Percentiles rank a stretch among this genome's conserved stretches.
Evolutionary conservation across 768 basidiomycete species (phyloP).

Genomic region (Paxillus ammoniavirescens): DNA sequence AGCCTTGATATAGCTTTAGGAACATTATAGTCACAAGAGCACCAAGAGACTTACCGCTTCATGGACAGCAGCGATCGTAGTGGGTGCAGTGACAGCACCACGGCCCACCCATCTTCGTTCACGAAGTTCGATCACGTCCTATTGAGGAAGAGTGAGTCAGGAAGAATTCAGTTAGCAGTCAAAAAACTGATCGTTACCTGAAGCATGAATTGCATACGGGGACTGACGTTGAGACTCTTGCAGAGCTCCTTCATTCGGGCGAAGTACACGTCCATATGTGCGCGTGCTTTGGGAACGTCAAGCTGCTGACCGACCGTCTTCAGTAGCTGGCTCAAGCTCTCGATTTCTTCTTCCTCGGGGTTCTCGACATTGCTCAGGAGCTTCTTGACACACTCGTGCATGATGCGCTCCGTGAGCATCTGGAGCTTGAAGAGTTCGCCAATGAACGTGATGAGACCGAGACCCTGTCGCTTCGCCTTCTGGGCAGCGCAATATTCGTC

Average conservation of each 20-base stretch:
- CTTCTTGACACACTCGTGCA: constrained; percentile 98
- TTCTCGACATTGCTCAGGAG: constrained; percentile 89
- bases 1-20: constrained; percentile 43
- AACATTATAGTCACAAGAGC: neutral
- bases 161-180: neutral
- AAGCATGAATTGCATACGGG: constrained; percentile 94
- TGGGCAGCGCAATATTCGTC: constrained; percentile 96
- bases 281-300: constrained; percentile 77
- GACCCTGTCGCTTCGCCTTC: constrained; percentile 95
- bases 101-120: constrained; percentile 79
- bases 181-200: constrained; percentile 55
- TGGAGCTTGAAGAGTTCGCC: constrained; percentile 97
- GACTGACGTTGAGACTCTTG: constrained; percentile 70
- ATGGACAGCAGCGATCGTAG: constrained; percentile 88
- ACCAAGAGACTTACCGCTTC: constrained; percentile 58
- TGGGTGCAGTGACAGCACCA: constrained; percentile 70
- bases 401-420: constrained; percentile 97
- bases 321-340: constrained; percentile 90
- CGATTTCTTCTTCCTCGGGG: constrained; percentile 97
- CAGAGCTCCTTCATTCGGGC: constrained; percentile 81
- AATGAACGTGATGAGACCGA: constrained; percentile 97
- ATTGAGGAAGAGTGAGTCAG: constrained; percentile 2
- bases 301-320: constrained; percentile 83
- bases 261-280: constrained; percentile 93
- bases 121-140: constrained; percentile 93